Conservation (phyloP, 306 rosid genomes). For the Parietaria judaica region DNA sequence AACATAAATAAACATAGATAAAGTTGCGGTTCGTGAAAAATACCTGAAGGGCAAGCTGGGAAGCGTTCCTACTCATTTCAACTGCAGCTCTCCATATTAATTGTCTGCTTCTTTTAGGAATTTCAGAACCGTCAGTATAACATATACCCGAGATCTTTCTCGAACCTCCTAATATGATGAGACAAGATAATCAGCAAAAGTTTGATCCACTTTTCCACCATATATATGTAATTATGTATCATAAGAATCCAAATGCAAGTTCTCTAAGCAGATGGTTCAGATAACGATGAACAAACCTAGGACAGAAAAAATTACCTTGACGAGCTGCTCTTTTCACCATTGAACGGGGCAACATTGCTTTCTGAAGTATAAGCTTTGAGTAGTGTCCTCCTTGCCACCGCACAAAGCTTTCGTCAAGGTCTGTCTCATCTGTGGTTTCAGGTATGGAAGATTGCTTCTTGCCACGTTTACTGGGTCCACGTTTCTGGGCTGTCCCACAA, state of each 20-base stretch:
- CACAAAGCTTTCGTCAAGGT: constrained; percentile 33
- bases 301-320: constrained; percentile 42
- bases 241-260: constrained; percentile 4
- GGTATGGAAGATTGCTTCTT: constrained; percentile 57
- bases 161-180: constrained; percentile 52
- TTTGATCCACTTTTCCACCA: constrained; percentile 1
- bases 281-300: neutral
- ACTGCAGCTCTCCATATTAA: constrained; percentile 89
- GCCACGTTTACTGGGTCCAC: constrained; percentile 62
- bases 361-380: constrained; percentile 63
- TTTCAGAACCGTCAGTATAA: constrained; percentile 72
- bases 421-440: constrained; percentile 41
- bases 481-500: constrained; percentile 59
- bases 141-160: constrained; percentile 56
- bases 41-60: constrained; percentile 95
- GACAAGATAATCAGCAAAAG: constrained; percentile 18
- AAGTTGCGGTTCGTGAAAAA: no score
- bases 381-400: constrained; percentile 89
- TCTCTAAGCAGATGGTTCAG: constrained; percentile 2
- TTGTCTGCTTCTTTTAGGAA: constrained; percentile 79
- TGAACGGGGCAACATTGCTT: constrained; percentile 51
- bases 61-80: constrained; percentile 71
- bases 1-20: no score
- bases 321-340: constrained; percentile 72
- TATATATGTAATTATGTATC: neutral